phyloP scores from a whole-genome alignment of 202 grass and related monocot species.

The Musa balbisiana region DNA sequence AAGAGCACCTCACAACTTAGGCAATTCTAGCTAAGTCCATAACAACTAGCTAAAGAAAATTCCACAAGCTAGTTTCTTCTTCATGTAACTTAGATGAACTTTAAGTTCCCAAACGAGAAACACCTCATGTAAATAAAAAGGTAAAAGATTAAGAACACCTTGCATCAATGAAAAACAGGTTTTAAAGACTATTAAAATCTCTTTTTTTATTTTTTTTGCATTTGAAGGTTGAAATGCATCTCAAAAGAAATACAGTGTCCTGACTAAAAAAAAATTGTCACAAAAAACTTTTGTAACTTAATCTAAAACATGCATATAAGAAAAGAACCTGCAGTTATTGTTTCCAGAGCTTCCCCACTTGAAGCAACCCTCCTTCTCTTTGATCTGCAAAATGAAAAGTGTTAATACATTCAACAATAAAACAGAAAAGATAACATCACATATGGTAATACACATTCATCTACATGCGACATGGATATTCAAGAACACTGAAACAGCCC shows the following conservation, averaged over 20 bases:
- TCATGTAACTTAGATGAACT: neutral
- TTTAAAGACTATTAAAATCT: neutral
- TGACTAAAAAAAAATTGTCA: neutral
- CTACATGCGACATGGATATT: neutral
- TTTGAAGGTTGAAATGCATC: neutral
- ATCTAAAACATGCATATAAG: too few species aligned
- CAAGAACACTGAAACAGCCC: neutral
- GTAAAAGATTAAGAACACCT: neutral
- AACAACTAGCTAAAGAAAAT: neutral
- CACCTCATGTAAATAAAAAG: neutral
- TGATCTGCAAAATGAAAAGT: conserved; percentile 31
- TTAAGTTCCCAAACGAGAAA: neutral
- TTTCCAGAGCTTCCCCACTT: conserved; percentile 67
- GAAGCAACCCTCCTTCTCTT: conserved; percentile 79
- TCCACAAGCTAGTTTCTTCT: neutral
- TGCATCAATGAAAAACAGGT: neutral
- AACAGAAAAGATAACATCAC: conserved; percentile 8
- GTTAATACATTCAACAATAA: neutral
- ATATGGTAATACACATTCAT: neutral
- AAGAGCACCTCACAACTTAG: too few species aligned
- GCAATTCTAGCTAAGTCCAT: too few species aligned
- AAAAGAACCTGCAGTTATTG: conserved; percentile 39
- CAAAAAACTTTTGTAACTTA: neutral
- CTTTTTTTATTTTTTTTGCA: neutral
- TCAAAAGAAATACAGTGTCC: neutral